These are phyloP conservation scores for Strigomonas galati DNA, from an alignment of 208 protist species.

Conservation along the genomic window DNA sequence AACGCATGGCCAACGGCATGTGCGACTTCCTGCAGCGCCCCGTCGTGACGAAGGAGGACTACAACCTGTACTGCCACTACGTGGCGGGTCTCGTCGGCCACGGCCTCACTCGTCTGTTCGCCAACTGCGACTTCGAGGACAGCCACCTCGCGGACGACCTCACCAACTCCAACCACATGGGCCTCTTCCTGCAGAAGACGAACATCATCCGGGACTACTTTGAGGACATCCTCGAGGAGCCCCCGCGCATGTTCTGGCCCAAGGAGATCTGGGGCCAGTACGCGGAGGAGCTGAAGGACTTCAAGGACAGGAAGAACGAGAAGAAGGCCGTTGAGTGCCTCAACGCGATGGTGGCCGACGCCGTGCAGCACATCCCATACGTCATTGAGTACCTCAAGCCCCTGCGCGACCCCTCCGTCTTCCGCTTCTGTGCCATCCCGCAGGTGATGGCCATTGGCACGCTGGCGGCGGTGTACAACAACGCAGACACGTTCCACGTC, in stretches of 20 bases:
- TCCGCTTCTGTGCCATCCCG: slow-evolving; percentile 96
- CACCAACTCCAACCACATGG: slow-evolving; percentile 92
- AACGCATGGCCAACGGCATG: slow-evolving; percentile 94
- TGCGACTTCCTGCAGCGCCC: slow-evolving; percentile 79
- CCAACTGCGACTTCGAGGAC: slow-evolving; percentile 80
- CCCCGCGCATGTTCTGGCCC: slow-evolving; percentile 94
- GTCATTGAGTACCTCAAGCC: slow-evolving; percentile 84
- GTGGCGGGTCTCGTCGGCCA: slow-evolving; percentile 97
- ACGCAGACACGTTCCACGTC: slow-evolving; percentile 85
- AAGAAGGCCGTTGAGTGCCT: slow-evolving; percentile 81
- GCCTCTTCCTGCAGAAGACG: slow-evolving; percentile 97
- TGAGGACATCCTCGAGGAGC: slow-evolving; percentile 92
- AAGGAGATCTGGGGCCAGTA: slow-evolving; percentile 85
- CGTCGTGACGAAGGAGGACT: slow-evolving; percentile 85
- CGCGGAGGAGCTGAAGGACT: slow-evolving; percentile 54
- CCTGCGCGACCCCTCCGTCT: slow-evolving; percentile 79
- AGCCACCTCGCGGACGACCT: slow-evolving; percentile 49
- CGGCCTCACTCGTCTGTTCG: slow-evolving; percentile 92
- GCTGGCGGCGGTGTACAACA: slow-evolving; percentile 92
- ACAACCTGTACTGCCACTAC: slow-evolving; percentile 97
- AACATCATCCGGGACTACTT: slow-evolving; percentile 98
- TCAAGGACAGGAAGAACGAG: slow-evolving; percentile 46
- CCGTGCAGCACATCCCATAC: slow-evolving; percentile 86
- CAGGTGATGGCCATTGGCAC: slow-evolving; percentile 97
- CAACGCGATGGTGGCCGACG: slow-evolving; percentile 94